Percentiles rank a stretch among this genome's conserved stretches.
Conservation (phyloP, 768 basidiomycete genomes). For the Russula vinacea region DNA sequence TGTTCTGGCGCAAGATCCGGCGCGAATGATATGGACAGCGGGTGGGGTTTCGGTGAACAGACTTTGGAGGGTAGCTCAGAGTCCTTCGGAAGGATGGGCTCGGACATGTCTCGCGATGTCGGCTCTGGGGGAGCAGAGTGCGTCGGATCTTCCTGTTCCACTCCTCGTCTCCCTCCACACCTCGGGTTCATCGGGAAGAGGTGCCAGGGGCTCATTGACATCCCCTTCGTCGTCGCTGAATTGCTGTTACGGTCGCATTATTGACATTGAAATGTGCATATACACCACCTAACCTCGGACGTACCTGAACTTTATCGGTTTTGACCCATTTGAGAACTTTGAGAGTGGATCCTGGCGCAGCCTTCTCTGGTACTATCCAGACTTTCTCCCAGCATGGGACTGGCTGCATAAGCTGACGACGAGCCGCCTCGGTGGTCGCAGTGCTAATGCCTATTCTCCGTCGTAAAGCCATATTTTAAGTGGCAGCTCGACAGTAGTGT, state of each 20-base stretch:
- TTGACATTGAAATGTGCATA: constrained; percentile 10
- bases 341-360: constrained; percentile 53
- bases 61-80: constrained; percentile 54
- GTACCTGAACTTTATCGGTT: constrained; percentile 73
- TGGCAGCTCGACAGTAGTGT: not conserved
- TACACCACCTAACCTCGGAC: constrained; percentile 28
- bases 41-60: constrained; percentile 64
- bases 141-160: constrained; percentile 49
- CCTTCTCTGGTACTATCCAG: constrained; percentile 60
- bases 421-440: constrained; percentile 75
- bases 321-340: constrained; percentile 77
- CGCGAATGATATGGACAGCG: constrained; percentile 51
- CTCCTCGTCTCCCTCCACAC: constrained; percentile 79
- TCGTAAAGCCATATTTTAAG: constrained; percentile 57
- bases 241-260: constrained; percentile 48
- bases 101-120: constrained; percentile 40
- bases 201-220: constrained; percentile 71
- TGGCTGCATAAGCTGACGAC: constrained; percentile 84
- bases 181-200: constrained; percentile 75
- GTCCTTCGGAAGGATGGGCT: constrained; percentile 39
- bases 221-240: constrained; percentile 85
- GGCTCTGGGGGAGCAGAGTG: constrained; percentile 43
- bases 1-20: constrained; percentile 41
- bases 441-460: constrained; percentile 74
- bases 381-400: constrained; percentile 84